Conservation (phyloP, 2,329 filamentous ascomycete species). For the Plenodomus biglobosus region DNA sequence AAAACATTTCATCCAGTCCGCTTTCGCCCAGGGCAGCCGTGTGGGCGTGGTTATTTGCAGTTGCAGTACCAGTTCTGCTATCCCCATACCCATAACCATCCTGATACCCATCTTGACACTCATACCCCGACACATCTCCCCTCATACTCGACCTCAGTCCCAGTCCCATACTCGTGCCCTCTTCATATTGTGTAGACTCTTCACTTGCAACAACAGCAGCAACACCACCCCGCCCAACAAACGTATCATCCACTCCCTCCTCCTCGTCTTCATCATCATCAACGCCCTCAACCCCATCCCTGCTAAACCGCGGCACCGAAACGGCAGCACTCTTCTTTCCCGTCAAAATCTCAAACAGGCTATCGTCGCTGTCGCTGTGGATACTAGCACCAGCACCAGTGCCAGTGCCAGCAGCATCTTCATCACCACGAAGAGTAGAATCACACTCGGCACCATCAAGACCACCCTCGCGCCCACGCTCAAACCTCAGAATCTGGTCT, state of each 20-base stretch:
- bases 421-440: no score
- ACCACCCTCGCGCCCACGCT: conserved; percentile 20
- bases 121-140: neutral
- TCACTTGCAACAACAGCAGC: conserved; percentile 31
- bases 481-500: conserved; percentile 37
- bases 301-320: conserved; percentile 2
- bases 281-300: neutral
- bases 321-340: conserved; percentile 42
- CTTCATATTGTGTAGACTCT: no score
- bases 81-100: neutral
- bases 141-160: neutral
- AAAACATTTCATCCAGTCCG: conserved; percentile 43
- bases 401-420: no score
- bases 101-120: neutral
- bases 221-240: conserved; percentile 24
- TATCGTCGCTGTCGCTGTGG: conserved; percentile 51
- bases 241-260: conserved; percentile 49
- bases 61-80: no score
- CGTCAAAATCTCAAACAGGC: conserved; percentile 51
- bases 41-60: no score
- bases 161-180: neutral
- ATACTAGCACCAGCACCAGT: no score
- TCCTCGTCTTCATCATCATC: conserved; percentile 12
- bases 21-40: no score
- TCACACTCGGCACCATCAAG: no score